These are phyloP conservation scores for Coemansia sp. DNA, from an alignment of 192 early-diverging fungal species.

Conservation along the genomic window DNA sequence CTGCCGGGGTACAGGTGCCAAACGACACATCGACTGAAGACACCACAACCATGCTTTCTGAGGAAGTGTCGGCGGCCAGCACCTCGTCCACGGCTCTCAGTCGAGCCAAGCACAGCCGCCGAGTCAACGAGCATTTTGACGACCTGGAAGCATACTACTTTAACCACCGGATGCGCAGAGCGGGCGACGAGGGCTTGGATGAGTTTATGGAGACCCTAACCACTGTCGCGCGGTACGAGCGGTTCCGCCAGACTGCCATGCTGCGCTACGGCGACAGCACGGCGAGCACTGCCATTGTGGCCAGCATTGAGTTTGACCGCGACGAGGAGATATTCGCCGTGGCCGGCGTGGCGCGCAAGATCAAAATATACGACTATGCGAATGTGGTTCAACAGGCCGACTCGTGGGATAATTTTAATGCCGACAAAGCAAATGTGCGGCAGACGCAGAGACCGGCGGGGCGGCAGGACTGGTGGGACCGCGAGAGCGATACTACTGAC, in stretches of 20 bases:
- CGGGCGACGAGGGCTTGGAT: slow-evolving; percentile 32
- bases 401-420: slow-evolving; percentile 36
- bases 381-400: slow-evolving; percentile 53
- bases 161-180: slow-evolving; percentile 57
- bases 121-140: slow-evolving; percentile 63
- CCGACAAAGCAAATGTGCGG: slow-evolving; percentile 17
- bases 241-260: slow-evolving; percentile 72
- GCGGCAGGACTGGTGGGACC: slow-evolving; percentile 54
- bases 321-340: slow-evolving; percentile 94
- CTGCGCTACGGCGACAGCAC: slow-evolving; percentile 78
- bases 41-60: not conserved
- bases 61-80: not conserved
- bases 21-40: slow-evolving; percentile 17
- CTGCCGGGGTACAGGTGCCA: slow-evolving; percentile 40
- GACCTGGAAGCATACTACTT: slow-evolving; percentile 78
- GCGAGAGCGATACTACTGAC: slow-evolving; percentile 18
- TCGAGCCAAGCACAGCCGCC: slow-evolving; percentile 23
- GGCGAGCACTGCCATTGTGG: slow-evolving; percentile 77
- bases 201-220: slow-evolving; percentile 62
- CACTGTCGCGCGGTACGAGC: slow-evolving; percentile 66
- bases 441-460: slow-evolving; percentile 10
- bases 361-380: slow-evolving; percentile 90
- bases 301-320: slow-evolving; percentile 90
- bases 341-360: slow-evolving; percentile 87
- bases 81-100: slow-evolving; percentile 1